Evolutionary conservation across 2,329 filamentous ascomycete species (phyloP).

Genomic region (Diaporthe humulicola): DNA sequence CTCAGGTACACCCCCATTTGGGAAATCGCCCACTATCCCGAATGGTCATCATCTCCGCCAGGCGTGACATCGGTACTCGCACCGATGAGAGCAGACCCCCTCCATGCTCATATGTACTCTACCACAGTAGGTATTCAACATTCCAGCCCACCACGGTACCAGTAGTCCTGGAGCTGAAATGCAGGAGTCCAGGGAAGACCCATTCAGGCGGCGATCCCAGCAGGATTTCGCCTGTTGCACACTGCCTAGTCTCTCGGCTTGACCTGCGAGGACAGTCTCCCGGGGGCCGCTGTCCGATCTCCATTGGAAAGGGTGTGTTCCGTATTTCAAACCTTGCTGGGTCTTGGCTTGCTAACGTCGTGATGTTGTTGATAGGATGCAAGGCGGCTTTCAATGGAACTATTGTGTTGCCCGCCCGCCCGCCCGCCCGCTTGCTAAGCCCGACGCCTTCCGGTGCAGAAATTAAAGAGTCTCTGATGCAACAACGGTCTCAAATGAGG

Average conservation of each 20-base stretch:
- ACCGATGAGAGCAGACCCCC: conserved; percentile 14
- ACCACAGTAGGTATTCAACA: neutral
- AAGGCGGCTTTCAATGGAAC: neutral
- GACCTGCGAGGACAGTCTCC: neutral
- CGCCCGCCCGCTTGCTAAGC: neutral
- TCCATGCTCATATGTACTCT: neutral
- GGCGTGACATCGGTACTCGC: conserved; percentile 12
- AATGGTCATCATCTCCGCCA: conserved; percentile 16
- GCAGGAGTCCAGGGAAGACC: conserved; percentile 10
- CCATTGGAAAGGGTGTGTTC: neutral
- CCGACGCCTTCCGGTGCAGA: neutral
- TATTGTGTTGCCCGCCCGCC: too few relatives aligned
- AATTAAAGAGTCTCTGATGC: neutral
- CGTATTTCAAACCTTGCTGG: conserved; percentile 15
- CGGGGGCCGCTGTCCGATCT: conserved; percentile 2
- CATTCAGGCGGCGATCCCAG: conserved; percentile 13
- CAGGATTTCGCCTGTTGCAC: conserved; percentile 2
- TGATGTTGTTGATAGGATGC: neutral
- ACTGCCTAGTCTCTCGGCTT: neutral
- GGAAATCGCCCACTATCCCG: conserved; percentile 3
- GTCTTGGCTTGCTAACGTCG: neutral
- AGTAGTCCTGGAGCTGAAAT: neutral
- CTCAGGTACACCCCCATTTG: conserved; percentile 2
- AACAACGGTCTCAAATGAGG: neutral
- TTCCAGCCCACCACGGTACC: too few relatives aligned